A percentile compares a stretch with the other conserved stretches of the same genome.
Evolutionary conservation across 192 early-diverging fungal species (phyloP).

Genomic region (Rhizophagus clarus): DNA sequence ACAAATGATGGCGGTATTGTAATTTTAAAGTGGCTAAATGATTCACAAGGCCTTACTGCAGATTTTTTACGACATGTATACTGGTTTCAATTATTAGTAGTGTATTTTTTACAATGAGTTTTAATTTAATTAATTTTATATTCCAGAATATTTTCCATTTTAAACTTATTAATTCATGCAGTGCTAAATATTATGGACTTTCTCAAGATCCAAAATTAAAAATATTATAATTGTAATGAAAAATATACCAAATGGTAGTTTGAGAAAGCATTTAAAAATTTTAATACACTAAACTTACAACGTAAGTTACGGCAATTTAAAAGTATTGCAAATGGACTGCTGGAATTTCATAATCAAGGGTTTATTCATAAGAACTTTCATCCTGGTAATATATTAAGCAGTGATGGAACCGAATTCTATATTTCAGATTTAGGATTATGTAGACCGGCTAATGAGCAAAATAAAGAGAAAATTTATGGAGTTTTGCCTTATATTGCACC

Average conservation of each 20-base stretch:
- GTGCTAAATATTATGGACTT: too few species aligned
- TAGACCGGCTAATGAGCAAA: background rate
- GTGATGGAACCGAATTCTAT: background rate
- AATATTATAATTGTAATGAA: too few species aligned
- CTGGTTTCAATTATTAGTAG: too few species aligned
- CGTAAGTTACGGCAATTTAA: background rate
- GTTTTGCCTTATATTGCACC: too few species aligned
- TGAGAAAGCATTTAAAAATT: too few species aligned
- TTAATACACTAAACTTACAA: background rate
- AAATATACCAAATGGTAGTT: too few species aligned
- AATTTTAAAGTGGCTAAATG: background rate
- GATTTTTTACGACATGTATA: background rate
- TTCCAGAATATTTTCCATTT: too few species aligned
- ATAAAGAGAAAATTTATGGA: too few species aligned
- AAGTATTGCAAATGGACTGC: background rate
- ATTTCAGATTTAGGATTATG: slow-evolving; percentile 1
- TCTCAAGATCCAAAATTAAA: too few species aligned
- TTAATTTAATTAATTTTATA: too few species aligned
- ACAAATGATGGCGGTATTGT: background rate
- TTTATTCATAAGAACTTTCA: slow-evolving; percentile 6
- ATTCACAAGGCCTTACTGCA: slow-evolving; percentile 7
- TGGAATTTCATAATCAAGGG: background rate
- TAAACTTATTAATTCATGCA: too few species aligned
- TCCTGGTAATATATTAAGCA: background rate
- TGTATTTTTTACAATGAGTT: too few species aligned